These are phyloP conservation scores for Neurospora sp. DNA, from an alignment of 495 filamentous ascomycete species.

Conservation along the genomic window DNA sequence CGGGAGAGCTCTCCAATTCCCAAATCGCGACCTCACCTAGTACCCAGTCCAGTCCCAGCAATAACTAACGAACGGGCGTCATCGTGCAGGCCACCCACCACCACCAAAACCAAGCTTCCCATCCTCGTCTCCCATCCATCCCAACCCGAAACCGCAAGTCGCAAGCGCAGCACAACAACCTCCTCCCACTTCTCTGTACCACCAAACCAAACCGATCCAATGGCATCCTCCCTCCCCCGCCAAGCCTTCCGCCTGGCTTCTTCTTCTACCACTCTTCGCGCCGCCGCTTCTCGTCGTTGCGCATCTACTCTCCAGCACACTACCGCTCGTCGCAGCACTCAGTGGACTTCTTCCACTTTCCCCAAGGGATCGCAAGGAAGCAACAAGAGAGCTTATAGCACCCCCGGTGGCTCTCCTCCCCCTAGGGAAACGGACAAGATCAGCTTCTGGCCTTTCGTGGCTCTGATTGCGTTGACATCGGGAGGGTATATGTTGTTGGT, in stretches of 20 bases:
- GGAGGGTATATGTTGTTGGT: slow-evolving; percentile 37
- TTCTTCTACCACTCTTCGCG: slow-evolving; percentile 2
- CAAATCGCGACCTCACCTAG: background rate
- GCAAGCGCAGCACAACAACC: background rate
- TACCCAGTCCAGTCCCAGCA: background rate
- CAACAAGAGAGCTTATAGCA: background rate
- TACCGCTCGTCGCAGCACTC: slow-evolving; percentile 20
- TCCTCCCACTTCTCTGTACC: background rate
- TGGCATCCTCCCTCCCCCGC: background rate
- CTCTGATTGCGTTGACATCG: slow-evolving; percentile 35
- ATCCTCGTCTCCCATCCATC: slow-evolving; percentile 11
- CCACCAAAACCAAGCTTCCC: slow-evolving; percentile 19
- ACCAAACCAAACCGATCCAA: background rate
- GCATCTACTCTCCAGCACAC: background rate
- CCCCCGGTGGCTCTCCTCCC: slow-evolving; percentile 12
- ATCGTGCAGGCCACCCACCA: slow-evolving; percentile 15
- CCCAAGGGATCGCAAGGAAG: background rate
- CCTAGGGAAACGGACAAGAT: slow-evolving; percentile 22
- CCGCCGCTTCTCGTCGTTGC: slow-evolving; percentile 1
- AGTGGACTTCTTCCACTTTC: background rate
- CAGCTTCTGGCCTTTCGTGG: slow-evolving; percentile 42
- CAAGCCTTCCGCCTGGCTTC: background rate
- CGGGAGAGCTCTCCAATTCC: background rate
- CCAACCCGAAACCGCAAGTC: background rate
- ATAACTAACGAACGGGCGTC: slow-evolving; percentile 5